Percentiles rank a stretch among this genome's conserved stretches.
These are phyloP conservation scores for Scalesia atractyloides DNA, from an alignment of 129 eudicot genomes.

Conservation along the genomic window DNA sequence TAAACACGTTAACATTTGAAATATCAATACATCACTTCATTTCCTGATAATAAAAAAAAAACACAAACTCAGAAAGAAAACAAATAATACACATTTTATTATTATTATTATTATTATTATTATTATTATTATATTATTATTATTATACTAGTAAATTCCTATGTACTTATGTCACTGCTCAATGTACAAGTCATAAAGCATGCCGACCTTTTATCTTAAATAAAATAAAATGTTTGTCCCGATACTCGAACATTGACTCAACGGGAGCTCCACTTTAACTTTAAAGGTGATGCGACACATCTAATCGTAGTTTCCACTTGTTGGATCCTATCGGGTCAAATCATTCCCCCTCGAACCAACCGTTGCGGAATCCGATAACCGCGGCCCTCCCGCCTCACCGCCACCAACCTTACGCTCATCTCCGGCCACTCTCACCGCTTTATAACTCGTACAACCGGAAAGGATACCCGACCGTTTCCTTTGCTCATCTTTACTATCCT, in stretches of 20 bases:
- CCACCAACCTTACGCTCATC: constrained; percentile 35
- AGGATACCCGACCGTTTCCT: constrained; percentile 51
- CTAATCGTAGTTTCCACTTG: constrained; percentile 18
- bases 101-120: neutral
- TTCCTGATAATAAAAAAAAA: neutral
- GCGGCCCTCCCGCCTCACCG: constrained; percentile 28
- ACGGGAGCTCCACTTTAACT: too few relatives aligned
- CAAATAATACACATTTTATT: neutral
- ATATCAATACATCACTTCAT: neutral
- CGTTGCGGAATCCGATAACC: constrained; percentile 33
- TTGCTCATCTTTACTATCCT: constrained; percentile 33
- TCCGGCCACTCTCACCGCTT: constrained; percentile 69
- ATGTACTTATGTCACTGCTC: constrained; percentile 25
- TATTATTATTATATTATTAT: neutral
- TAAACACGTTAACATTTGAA: neutral
- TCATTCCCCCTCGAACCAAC: constrained; percentile 46
- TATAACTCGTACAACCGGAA: constrained; percentile 65
- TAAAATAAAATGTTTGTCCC: too few relatives aligned
- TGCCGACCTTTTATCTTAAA: neutral
- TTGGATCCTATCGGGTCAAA: constrained; percentile 40
- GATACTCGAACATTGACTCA: too few relatives aligned
- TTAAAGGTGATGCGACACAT: too few relatives aligned
- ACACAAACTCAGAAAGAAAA: too few relatives aligned
- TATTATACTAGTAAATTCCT: constrained; percentile 20
- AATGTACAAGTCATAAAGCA: constrained; percentile 42